Evolutionary conservation across 495 filamentous ascomycete genomes (phyloP).

Genomic region (Trichoderma asperelloides): DNA sequence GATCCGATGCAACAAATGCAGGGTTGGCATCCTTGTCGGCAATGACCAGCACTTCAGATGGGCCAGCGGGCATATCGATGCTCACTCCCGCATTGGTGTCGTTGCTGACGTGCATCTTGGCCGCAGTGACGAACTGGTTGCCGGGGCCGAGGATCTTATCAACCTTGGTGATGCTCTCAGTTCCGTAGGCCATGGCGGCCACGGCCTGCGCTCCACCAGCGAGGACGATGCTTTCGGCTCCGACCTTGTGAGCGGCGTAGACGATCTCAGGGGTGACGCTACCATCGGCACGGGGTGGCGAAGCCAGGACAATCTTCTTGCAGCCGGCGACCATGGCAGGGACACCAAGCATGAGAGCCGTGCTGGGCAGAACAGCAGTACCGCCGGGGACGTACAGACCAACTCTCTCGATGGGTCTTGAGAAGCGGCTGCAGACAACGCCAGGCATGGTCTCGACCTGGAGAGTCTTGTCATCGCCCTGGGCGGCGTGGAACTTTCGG

Average conservation of each 20-base stretch:
- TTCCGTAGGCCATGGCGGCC: slow-evolving; percentile 78
- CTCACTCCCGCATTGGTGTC: slow-evolving; percentile 89
- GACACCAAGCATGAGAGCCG: slow-evolving; percentile 94
- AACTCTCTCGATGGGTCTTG: slow-evolving; percentile 84
- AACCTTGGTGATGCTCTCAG: slow-evolving; percentile 79
- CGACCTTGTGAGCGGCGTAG: slow-evolving; percentile 95
- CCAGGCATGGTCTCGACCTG: slow-evolving; percentile 95
- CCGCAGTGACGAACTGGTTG: slow-evolving; percentile 97
- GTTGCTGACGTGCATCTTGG: slow-evolving; percentile 95
- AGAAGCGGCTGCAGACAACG: slow-evolving; percentile 88
- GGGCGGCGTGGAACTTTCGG: slow-evolving; percentile 82
- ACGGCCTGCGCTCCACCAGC: slow-evolving; percentile 96
- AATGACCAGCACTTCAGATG: slow-evolving; percentile 91
- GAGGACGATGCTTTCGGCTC: slow-evolving; percentile 88
- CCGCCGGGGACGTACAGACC: slow-evolving; percentile 93
- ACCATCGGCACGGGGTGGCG: slow-evolving; percentile 82
- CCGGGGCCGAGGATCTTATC: slow-evolving; percentile 98
- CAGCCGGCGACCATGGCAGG: slow-evolving; percentile 98
- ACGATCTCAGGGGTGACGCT: slow-evolving; percentile 93
- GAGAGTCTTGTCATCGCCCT: slow-evolving; percentile 69
- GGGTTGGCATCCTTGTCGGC: slow-evolving; percentile 88
- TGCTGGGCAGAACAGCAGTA: slow-evolving; percentile 90
- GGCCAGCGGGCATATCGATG: slow-evolving; percentile 98
- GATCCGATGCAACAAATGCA: slow-evolving; percentile 88
- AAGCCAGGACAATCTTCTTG: slow-evolving; percentile 85